Conservation (phyloP, 2,329 filamentous ascomycete species). For the Penicillium sp. region DNA sequence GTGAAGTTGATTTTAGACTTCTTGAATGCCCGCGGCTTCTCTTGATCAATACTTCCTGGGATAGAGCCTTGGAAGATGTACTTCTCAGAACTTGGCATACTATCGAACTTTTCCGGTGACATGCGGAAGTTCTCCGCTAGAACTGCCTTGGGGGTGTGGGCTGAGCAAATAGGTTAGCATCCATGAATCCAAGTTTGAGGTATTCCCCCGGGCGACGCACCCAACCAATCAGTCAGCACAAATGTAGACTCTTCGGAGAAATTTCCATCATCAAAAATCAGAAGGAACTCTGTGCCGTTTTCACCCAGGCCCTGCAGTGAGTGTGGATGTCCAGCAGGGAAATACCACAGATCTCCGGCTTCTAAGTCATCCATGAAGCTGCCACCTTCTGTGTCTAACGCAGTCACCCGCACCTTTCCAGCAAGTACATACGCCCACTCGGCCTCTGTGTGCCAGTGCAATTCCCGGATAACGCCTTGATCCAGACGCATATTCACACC, state of each 20-base stretch:
- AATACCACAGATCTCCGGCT: slow-evolving; percentile 76
- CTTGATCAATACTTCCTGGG: slow-evolving; percentile 63
- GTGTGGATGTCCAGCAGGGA: slow-evolving; percentile 72
- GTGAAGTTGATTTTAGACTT: slow-evolving; percentile 68
- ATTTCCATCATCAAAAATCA: slow-evolving; percentile 59
- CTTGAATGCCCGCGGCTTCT: slow-evolving; percentile 63
- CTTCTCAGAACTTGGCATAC: slow-evolving; percentile 64
- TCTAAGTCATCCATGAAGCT: slow-evolving; percentile 73
- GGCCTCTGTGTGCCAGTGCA: slow-evolving; percentile 79
- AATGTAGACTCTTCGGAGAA: slow-evolving; percentile 69
- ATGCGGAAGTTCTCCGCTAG: slow-evolving; percentile 73
- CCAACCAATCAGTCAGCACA: slow-evolving; percentile 70
- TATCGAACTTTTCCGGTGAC: slow-evolving; percentile 64
- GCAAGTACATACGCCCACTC: slow-evolving; percentile 76
- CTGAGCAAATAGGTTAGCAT: slow-evolving; percentile 31
- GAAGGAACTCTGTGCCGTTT: slow-evolving; percentile 63
- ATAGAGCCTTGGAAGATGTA: slow-evolving; percentile 71
- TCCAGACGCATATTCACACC: slow-evolving; percentile 77
- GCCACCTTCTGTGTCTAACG: slow-evolving; percentile 70
- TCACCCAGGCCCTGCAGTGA: slow-evolving; percentile 66
- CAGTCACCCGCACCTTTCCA: slow-evolving; percentile 69
- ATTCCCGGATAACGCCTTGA: slow-evolving; percentile 69
- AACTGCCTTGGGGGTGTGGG: slow-evolving; percentile 70
- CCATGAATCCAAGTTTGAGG: no score
- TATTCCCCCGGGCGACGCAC: slow-evolving; percentile 35